Percentiles rank a stretch among this genome's conserved stretches.
These are phyloP conservation scores for Diphasiastrum complanatum DNA, from an alignment of 83 land plant genomes.

Conservation along the genomic window DNA sequence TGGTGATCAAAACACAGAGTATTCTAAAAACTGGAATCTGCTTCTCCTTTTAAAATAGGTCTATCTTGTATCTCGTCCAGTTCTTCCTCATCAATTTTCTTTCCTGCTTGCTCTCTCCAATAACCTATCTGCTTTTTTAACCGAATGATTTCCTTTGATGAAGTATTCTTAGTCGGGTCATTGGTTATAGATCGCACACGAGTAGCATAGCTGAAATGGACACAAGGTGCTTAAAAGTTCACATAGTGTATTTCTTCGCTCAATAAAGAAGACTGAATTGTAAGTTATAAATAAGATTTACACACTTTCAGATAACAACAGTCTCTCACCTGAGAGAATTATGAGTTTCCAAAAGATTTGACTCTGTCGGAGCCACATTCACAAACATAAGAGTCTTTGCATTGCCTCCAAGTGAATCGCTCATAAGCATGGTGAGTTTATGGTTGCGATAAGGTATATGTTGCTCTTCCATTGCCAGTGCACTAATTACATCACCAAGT, in stretches of 20 bases:
- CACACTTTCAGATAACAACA: not conserved
- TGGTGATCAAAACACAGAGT: too few relatives aligned
- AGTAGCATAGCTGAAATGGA: constrained; percentile 79
- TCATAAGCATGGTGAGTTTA: constrained; percentile 96
- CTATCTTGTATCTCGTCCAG: constrained; percentile 91
- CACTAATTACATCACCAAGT: constrained; percentile 96
- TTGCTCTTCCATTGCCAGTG: constrained; percentile 73
- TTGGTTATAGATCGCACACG: constrained; percentile 90
- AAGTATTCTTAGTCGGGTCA: constrained; percentile 89
- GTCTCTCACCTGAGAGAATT: constrained; percentile 78
- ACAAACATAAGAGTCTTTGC: constrained; percentile 99
- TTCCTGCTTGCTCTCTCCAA: constrained; percentile 97
- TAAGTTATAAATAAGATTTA: not conserved
- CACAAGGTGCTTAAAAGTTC: constrained; percentile 16
- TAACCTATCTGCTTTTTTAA: constrained; percentile 70
- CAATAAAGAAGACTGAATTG: not conserved
- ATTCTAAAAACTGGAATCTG: too few relatives aligned
- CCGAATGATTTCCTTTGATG: constrained; percentile 77
- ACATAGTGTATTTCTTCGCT: not conserved
- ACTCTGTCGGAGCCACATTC: constrained; percentile 88
- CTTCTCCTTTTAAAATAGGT: too few relatives aligned
- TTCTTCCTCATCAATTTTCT: constrained; percentile 68
- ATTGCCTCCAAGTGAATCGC: constrained; percentile 99
- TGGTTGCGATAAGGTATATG: constrained; percentile 97
- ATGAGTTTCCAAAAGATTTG: constrained; percentile 90